phyloP scores from a whole-genome alignment of 2,329 filamentous ascomycete genomes.

The Diaporthe australafricana region DNA sequence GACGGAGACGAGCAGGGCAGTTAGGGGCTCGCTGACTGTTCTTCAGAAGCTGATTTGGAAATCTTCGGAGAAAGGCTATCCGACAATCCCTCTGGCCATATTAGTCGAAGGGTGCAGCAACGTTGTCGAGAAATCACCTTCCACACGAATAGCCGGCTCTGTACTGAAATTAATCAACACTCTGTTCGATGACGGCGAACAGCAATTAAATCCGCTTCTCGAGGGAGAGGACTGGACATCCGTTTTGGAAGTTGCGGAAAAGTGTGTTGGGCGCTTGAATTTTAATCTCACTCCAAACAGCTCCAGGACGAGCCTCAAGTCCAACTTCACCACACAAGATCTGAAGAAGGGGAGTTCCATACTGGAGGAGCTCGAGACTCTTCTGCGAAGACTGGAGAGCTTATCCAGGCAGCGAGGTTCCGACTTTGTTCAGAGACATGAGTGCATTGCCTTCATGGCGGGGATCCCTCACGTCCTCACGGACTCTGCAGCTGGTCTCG shows the following conservation, averaged over 20 bases:
- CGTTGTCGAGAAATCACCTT: slow-evolving; percentile 57
- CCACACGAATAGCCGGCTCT: slow-evolving; percentile 55
- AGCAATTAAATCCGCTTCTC: slow-evolving; percentile 66
- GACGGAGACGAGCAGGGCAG: slow-evolving; percentile 65
- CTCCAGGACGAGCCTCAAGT: slow-evolving; percentile 34
- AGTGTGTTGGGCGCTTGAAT: slow-evolving; percentile 54
- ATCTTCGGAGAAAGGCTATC: slow-evolving; percentile 69
- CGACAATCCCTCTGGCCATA: slow-evolving; percentile 67
- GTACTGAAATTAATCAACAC: slow-evolving; percentile 66
- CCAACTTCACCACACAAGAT: slow-evolving; percentile 43
- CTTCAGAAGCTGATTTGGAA: slow-evolving; percentile 73
- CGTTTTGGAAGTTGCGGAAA: slow-evolving; percentile 68
- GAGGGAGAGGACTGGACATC: slow-evolving; percentile 75
- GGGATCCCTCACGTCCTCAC: slow-evolving; percentile 71
- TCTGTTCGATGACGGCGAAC: slow-evolving; percentile 64
- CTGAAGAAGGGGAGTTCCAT: slow-evolving; percentile 51
- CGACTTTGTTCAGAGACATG: slow-evolving; percentile 73
- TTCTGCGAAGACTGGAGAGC: slow-evolving; percentile 62
- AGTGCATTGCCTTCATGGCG: slow-evolving; percentile 75
- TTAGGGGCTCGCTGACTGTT: slow-evolving; percentile 72
- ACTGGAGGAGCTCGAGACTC: slow-evolving; percentile 54
- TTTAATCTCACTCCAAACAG: slow-evolving; percentile 7
- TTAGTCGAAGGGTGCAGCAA: slow-evolving; percentile 68
- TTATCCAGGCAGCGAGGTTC: slow-evolving; percentile 58
- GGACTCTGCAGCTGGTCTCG: slow-evolving; percentile 71